phyloP scores from a whole-genome alignment of 129 eudicot genomes.

The Pulicaria dysenterica region DNA sequence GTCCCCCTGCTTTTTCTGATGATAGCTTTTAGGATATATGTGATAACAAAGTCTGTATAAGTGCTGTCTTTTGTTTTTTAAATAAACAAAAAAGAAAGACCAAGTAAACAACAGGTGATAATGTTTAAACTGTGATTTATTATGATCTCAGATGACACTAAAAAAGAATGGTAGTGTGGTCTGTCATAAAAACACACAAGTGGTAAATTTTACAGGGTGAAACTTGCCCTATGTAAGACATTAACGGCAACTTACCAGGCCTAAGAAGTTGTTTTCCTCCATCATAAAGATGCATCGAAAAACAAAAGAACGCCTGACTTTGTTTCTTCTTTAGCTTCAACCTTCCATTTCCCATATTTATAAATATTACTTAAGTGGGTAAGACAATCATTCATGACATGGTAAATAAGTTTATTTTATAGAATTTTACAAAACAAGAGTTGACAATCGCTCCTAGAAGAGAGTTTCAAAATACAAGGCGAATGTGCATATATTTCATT shows the following conservation, averaged over 20 bases:
- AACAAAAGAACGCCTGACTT: too few relatives aligned
- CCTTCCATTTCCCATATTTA: too few relatives aligned
- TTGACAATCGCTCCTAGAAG: constrained; percentile 6
- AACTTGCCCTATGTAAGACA: neutral
- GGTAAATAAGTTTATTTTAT: constrained; percentile 5
- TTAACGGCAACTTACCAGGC: neutral
- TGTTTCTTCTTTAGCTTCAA: too few relatives aligned
- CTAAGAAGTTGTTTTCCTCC: too few relatives aligned
- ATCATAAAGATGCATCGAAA: too few relatives aligned
- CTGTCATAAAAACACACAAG: too few relatives aligned
- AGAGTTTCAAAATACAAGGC: neutral
- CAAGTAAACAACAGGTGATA: constrained; percentile 5
- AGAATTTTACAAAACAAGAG: constrained; percentile 15
- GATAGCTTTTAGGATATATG: constrained; percentile 13
- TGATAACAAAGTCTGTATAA: constrained; percentile 22
- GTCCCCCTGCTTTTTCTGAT: neutral
- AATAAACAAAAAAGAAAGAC: constrained; percentile 7
- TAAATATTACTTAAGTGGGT: neutral
- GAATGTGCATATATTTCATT: neutral
- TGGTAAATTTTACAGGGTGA: too few relatives aligned
- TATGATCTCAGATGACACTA: neutral
- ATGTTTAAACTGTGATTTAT: neutral
- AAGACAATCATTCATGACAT: neutral
- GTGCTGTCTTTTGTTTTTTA: constrained; percentile 2
- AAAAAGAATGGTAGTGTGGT: neutral